These are phyloP conservation scores for Bombardia bombarda DNA, from an alignment of 495 filamentous ascomycete species.

Conservation along the genomic window DNA sequence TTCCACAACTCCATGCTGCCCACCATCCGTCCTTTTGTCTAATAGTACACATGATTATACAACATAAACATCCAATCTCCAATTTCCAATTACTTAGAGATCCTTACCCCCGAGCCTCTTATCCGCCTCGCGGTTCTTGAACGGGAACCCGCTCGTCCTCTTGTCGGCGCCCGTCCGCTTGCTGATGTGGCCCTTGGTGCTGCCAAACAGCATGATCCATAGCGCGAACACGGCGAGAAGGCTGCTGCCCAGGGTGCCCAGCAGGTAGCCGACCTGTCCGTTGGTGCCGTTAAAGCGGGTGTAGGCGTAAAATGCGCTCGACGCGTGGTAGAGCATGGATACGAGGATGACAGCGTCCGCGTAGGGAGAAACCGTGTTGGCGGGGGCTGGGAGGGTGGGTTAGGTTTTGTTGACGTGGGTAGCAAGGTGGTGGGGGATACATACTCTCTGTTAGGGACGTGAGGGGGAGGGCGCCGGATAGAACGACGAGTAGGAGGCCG, in stretches of 20 bases:
- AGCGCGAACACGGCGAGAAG: slow-evolving; percentile 53
- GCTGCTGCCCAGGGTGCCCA: slow-evolving; percentile 44
- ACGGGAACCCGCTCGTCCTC: slow-evolving; percentile 74
- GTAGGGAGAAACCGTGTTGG: slow-evolving; percentile 22
- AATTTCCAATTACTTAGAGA: background rate
- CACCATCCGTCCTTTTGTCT: no score
- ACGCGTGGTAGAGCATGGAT: slow-evolving; percentile 55
- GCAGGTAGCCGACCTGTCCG: slow-evolving; percentile 43
- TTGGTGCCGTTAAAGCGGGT: slow-evolving; percentile 44
- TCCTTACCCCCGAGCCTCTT: slow-evolving; percentile 8
- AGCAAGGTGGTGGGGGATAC: background rate
- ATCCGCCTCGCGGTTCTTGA: slow-evolving; percentile 48
- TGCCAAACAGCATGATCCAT: slow-evolving; percentile 72
- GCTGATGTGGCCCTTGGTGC: slow-evolving; percentile 52
- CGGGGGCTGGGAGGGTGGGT: slow-evolving; percentile 1
- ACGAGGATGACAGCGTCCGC: slow-evolving; percentile 52
- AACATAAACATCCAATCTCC: no score
- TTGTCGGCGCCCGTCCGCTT: slow-evolving; percentile 71
- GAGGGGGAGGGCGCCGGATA: slow-evolving; percentile 72
- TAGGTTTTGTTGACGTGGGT: background rate
- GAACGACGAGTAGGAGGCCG: slow-evolving; percentile 54
- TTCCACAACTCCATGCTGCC: no score
- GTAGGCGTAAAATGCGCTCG: slow-evolving; percentile 61
- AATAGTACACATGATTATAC: no score
- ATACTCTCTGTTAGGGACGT: slow-evolving; percentile 32